These are phyloP conservation scores for Annulohypoxylon nitens DNA, from an alignment of 495 filamentous ascomycete species.

Conservation along the genomic window DNA sequence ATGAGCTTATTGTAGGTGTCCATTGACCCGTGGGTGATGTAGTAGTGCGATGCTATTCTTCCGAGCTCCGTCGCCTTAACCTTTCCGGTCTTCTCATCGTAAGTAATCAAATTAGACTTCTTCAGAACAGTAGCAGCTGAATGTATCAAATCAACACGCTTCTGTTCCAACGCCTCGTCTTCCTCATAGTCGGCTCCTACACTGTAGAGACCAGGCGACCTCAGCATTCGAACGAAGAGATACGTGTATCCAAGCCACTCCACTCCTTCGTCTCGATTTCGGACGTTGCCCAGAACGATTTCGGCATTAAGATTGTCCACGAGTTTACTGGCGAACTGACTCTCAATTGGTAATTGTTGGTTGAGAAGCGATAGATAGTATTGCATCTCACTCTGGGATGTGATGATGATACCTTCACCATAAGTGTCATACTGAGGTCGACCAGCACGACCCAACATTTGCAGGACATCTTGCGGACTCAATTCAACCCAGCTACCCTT, in stretches of 20 bases:
- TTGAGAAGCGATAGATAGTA: constrained; percentile 98
- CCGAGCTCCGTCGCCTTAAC: constrained; percentile 94
- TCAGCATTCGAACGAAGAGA: constrained; percentile 96
- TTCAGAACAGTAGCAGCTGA: constrained; percentile 91
- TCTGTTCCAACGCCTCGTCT: constrained; percentile 92
- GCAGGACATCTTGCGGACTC: constrained; percentile 96
- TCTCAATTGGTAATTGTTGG: constrained; percentile 97
- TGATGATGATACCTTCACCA: constrained; percentile 98
- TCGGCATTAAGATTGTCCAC: constrained; percentile 98
- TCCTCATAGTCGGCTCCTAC: constrained; percentile 96
- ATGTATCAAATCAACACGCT: constrained; percentile 95
- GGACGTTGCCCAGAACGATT: constrained; percentile 94
- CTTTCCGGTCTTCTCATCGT: constrained; percentile 92
- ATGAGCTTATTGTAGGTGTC: constrained; percentile 95
- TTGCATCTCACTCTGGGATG: constrained; percentile 91
- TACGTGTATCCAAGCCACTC: constrained; percentile 99
- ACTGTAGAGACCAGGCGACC: constrained; percentile 94
- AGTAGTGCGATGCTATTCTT: constrained; percentile 96
- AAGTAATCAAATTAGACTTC: constrained; percentile 88
- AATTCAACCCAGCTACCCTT: constrained; percentile 99
- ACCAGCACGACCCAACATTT: constrained; percentile 98
- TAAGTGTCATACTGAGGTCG: constrained; percentile 97
- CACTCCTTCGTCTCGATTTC: constrained; percentile 92
- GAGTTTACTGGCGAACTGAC: constrained; percentile 91
- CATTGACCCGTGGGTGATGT: constrained; percentile 97